Conservation (phyloP, 2,329 filamentous ascomycete species). For the Neopestalotiopsis clavispora region DNA sequence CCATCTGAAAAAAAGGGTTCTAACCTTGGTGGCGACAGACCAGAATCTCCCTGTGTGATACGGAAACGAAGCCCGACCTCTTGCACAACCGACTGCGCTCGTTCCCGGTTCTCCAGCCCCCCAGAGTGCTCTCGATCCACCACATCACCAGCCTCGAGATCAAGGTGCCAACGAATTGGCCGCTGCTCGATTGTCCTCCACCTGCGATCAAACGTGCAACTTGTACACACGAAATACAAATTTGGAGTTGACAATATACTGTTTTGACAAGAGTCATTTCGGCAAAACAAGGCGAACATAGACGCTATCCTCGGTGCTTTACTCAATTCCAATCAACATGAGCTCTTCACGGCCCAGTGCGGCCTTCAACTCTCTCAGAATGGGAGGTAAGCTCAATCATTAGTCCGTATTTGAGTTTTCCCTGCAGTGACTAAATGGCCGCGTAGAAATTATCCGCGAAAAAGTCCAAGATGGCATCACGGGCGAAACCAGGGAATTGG, state of each 20-base stretch:
- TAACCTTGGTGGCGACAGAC: neutral
- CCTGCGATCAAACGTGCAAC: neutral
- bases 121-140: neutral
- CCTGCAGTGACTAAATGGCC: constrained; percentile 23
- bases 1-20: neutral
- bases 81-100: neutral
- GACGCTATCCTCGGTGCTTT: neutral
- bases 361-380: constrained; percentile 82
- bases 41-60: neutral
- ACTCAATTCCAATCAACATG: constrained; percentile 57
- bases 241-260: neutral
- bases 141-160: neutral
- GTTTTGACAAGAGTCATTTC: neutral
- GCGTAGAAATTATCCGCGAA: constrained; percentile 91
- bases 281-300: neutral
- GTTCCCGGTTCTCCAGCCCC: neutral
- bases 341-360: constrained; percentile 82
- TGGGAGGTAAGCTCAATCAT: constrained; percentile 81
- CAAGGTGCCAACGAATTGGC: neutral
- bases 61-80: neutral
- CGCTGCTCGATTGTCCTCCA: neutral
- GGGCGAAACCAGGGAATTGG: constrained; percentile 93
- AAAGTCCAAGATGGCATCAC: constrained; percentile 99
- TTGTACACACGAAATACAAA: neutral
- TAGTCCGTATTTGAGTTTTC: constrained; percentile 14